phyloP scores from a whole-genome alignment of 495 filamentous ascomycete genomes.

The Stereocaulon alpinum region DNA sequence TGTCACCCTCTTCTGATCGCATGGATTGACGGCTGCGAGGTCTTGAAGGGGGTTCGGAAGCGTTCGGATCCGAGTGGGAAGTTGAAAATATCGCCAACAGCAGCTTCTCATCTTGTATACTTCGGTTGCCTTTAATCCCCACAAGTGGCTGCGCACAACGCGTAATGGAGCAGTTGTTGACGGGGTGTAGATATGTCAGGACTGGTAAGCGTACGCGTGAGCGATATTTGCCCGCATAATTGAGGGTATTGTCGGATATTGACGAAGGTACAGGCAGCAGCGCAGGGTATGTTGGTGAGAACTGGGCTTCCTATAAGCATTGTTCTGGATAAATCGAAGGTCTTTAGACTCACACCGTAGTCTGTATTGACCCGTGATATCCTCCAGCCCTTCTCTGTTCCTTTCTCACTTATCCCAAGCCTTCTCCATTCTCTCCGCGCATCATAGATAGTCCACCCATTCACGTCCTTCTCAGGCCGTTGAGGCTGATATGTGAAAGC shows the following conservation, averaged over 20 bases:
- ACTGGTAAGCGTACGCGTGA: conserved; percentile 81
- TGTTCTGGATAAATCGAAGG: not conserved
- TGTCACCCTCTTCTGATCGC: conserved; percentile 46
- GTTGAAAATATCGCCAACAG: conserved; percentile 90
- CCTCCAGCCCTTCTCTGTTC: conserved; percentile 69
- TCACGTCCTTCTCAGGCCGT: conserved; percentile 58
- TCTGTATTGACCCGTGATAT: conserved; percentile 83
- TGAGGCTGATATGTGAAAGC: conserved; percentile 78
- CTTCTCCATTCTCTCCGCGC: conserved; percentile 68
- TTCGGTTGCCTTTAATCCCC: conserved; percentile 78
- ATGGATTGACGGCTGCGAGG: conserved; percentile 37
- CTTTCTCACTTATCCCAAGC: conserved; percentile 70
- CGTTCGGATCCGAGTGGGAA: conserved; percentile 34
- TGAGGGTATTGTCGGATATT: conserved; percentile 93
- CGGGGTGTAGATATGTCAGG: conserved; percentile 83
- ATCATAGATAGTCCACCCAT: conserved; percentile 87
- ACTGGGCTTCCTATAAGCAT: conserved; percentile 41
- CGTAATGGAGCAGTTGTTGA: conserved; percentile 96
- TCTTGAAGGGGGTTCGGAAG: conserved; percentile 22
- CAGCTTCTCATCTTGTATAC: conserved; percentile 91
- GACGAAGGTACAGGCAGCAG: conserved; percentile 70
- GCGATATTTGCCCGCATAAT: conserved; percentile 83
- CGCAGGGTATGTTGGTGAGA: conserved; percentile 91
- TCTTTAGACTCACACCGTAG: conserved; percentile 47
- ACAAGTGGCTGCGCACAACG: conserved; percentile 88